Percentiles rank a stretch among this genome's conserved stretches.
These are phyloP conservation scores for Closterium sp. DNA, from an alignment of 139 green algal species.

Conservation along the genomic window DNA sequence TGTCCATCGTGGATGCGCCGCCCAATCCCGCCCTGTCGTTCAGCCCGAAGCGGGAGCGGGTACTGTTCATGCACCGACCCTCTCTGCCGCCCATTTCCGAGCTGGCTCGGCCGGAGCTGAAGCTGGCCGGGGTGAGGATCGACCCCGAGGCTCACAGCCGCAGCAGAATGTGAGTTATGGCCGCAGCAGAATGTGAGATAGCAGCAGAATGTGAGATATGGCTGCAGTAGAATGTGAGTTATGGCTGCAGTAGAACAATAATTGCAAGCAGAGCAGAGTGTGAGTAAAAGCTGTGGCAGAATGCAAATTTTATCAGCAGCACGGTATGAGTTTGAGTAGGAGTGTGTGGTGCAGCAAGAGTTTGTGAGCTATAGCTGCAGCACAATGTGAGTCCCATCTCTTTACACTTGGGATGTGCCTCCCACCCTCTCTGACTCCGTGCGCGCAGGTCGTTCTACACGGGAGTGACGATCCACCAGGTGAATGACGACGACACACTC, in stretches of 20 bases:
- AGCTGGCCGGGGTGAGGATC: conserved; percentile 90
- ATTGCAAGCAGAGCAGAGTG: no score
- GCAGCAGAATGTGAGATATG: no score
- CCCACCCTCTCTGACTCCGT: neutral
- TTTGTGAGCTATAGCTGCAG: no score
- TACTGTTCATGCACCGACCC: conserved; percentile 79
- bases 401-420: no score
- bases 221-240: no score
- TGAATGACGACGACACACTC: conserved; percentile 49
- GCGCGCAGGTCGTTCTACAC: conserved; percentile 46
- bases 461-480: conserved; percentile 36
- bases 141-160: conserved; percentile 79
- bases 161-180: conserved; percentile 28
- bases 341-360: no score
- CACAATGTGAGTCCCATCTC: no score
- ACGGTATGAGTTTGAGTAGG: no score
- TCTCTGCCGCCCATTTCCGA: conserved; percentile 83
- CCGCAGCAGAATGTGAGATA: no score
- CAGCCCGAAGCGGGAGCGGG: conserved; percentile 76
- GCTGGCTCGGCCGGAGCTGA: conserved; percentile 86
- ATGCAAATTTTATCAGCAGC: no score
- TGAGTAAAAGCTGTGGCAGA: no score
- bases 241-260: no score
- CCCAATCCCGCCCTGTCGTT: conserved; percentile 80
- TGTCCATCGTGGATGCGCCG: conserved; percentile 81